These are phyloP conservation scores for Nephelium lappaceum DNA, from an alignment of 345 rosid genomes.

Conservation along the genomic window DNA sequence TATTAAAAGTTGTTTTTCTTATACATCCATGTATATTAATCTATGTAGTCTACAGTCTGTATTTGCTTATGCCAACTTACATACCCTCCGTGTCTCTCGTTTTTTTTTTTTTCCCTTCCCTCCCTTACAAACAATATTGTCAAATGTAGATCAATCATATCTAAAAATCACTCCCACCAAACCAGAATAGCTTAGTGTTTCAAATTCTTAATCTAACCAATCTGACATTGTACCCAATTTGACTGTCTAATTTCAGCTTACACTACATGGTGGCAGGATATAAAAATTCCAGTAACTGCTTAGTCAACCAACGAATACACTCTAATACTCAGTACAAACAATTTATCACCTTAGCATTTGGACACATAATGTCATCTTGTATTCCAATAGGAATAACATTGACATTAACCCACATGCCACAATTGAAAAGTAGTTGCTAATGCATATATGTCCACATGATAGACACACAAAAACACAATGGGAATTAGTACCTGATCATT, in stretches of 20 bases:
- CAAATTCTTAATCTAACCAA: neutral
- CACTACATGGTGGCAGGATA: neutral
- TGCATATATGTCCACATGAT: neutral
- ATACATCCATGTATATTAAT: neutral
- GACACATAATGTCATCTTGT: neutral
- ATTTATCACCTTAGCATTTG: neutral
- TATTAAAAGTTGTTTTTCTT: neutral
- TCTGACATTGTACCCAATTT: neutral
- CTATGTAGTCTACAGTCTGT: neutral
- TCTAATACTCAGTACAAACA: neutral
- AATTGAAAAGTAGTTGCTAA: neutral
- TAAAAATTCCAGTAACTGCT: neutral
- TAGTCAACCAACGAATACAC: neutral
- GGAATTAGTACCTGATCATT: conserved; percentile 49
- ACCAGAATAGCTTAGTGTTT: neutral
- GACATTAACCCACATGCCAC: neutral
- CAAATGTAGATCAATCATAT: neutral
- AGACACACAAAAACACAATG: neutral
- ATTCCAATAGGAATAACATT: neutral
- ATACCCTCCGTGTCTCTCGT: no score
- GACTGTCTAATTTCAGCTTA: neutral
- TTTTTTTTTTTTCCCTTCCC: neutral
- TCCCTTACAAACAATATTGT: neutral
- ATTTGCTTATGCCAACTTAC: neutral
- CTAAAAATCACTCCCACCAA: neutral